Evolutionary conservation across 2,329 filamentous ascomycete genomes (phyloP), one percentile per base, ranked within the genome.

Genomic region (Aspergillus sp.): DNA sequence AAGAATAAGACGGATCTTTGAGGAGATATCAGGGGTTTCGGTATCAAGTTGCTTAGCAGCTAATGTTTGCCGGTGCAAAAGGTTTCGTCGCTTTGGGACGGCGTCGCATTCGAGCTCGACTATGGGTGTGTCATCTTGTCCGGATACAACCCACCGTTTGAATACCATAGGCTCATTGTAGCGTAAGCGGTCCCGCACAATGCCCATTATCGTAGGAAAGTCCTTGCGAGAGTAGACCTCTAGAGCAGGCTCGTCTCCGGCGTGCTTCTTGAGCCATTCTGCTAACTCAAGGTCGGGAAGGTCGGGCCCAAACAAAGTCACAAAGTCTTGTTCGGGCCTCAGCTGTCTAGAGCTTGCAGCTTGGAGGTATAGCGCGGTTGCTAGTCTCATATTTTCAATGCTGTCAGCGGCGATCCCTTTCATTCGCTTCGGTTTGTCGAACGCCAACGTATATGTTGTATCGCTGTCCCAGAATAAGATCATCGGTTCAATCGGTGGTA

Each of bases 311-410:
- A 75, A 75, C 5, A 74, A 66, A 3, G 64, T 59, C 12, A 73
- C 63, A 53, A 64, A 75, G 43, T 74, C 72, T 32, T 60, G 57
- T 1, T 64, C 58, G 1, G 47, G 15, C 10, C 17, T 39, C 2
- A 53, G 48, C 4, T 43, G 30, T 32, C 3, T 59, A 1, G 66
- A 65, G 6, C 60, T 63, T 0, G 65, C 66, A 1, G 70, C 69
- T 39, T 71, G 67, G 2, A 75, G 60, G 47, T 71, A 72, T 8
- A 74, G 52, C 0, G 62, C 62, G 0, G 72, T 75, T 15, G 61
- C 65, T 2, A 80, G 73, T 9, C 79, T 74, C 57, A 72, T 68
- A 21, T 63, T 49, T 15, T 67, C 45, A 8, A 74, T 75, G n/a
- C 21, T 60, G 15, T 71, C 64, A 0, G 38, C 15, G 1, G 65